phyloP scores from a whole-genome alignment of 495 filamentous ascomycete genomes.

The Evansstolkia leycettana region DNA sequence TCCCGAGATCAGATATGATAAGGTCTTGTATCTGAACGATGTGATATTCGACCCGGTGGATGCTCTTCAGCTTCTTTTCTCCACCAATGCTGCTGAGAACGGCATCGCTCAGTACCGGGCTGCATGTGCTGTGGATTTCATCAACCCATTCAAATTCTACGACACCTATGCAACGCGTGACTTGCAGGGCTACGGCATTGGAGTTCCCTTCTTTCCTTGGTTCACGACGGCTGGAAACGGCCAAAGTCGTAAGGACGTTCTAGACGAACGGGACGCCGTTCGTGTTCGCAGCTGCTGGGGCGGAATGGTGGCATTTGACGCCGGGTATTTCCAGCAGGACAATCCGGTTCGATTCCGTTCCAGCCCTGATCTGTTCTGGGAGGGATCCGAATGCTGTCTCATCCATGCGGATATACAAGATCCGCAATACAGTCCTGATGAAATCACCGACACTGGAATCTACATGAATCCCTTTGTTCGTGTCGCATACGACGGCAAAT shows the following conservation, averaged over 20 bases:
- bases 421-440: slow-evolving; percentile 21
- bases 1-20: slow-evolving; percentile 41
- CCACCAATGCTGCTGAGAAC: slow-evolving; percentile 48
- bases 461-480: slow-evolving; percentile 67
- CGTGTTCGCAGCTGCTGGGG: slow-evolving; percentile 71
- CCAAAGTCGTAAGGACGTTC: slow-evolving; percentile 46
- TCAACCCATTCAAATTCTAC: slow-evolving; percentile 67
- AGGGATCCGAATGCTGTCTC: slow-evolving; percentile 70
- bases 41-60: slow-evolving; percentile 60
- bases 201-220: slow-evolving; percentile 64
- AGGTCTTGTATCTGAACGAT: slow-evolving; percentile 67
- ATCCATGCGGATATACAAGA: slow-evolving; percentile 59
- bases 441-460: slow-evolving; percentile 39
- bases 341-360: slow-evolving; percentile 52
- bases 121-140: slow-evolving; percentile 71
- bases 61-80: slow-evolving; percentile 60
- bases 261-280: slow-evolving; percentile 52
- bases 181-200: slow-evolving; percentile 55
- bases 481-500: slow-evolving; percentile 45
- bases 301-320: slow-evolving; percentile 71
- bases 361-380: slow-evolving; percentile 55
- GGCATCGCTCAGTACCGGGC: slow-evolving; percentile 57
- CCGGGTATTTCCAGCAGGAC: slow-evolving; percentile 41
- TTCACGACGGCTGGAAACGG: slow-evolving; percentile 48
- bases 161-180: slow-evolving; percentile 74